Evolutionary conservation across 352 stramenopile genomes (phyloP), one percentile per base, ranked within the genome.

Genomic region (Phytophthora pini): DNA sequence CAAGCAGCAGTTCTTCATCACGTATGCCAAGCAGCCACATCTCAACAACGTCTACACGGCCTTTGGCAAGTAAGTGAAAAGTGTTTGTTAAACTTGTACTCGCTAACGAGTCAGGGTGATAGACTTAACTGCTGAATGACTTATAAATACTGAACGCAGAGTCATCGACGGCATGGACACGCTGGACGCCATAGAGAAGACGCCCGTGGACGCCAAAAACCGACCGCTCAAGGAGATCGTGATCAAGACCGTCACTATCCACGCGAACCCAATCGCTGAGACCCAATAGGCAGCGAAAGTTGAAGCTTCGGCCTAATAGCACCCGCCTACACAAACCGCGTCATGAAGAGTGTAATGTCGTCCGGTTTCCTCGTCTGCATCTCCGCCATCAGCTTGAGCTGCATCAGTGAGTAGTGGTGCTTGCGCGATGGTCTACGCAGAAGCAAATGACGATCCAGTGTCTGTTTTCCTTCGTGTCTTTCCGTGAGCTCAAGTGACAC

Each of bases 21-120:
- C 96, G 41, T 99, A 98, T 62, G 91, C 94, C 69, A 94, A 94
- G 68, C 95, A 99, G 67, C 92, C 96, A 46, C 97, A 99, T 70
- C 80, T 99, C 40, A 99, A 99, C 82, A 99, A 99, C 77, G 84
- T 98, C 20, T 98, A 99, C 85, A 98, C 95, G 52, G 90, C 99
- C 26, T 99, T 99, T 80, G 97, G 94, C 72, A 93, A 97, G 87
- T 95, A 82, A 41, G 81, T 86, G 43, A 50, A 26, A 40, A 38
- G 61, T 45, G 17, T 61, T 41, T 63, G 13, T 24, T 46, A 20
- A 4, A 4, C 3, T 12, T 36, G 31, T 36, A 36, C 9, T 26
- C 24, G 24, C 24, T 26, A 26, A 4, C 1, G 24, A 26, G 8
- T 9, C 10, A 0, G 3, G 11, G 31, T 36, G 31, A 36, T 56